These are phyloP conservation scores for Lecanicillium sp. DNA, from an alignment of 2,329 filamentous ascomycete species.

Conservation along the genomic window DNA sequence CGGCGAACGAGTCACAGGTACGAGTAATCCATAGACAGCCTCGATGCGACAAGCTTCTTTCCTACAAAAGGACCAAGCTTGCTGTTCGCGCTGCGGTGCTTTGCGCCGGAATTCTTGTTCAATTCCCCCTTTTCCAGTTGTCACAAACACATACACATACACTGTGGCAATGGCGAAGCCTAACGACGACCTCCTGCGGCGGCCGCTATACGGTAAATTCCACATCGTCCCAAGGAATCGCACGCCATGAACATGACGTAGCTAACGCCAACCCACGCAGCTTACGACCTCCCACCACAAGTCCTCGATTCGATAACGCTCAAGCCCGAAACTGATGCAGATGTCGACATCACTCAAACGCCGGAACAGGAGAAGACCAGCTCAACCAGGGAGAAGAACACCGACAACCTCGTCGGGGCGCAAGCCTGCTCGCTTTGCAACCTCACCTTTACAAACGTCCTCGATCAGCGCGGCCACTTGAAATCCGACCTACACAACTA, in stretches of 20 bases:
- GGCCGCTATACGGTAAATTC: constrained; percentile 41
- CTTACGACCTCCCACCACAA: constrained; percentile 74
- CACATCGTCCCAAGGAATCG: constrained; percentile 1
- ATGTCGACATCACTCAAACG: constrained; percentile 14
- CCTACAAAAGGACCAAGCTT: too few species aligned
- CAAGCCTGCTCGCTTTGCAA: constrained; percentile 77
- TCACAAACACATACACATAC: too few species aligned
- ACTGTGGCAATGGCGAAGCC: constrained; percentile 27
- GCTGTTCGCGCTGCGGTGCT: too few species aligned
- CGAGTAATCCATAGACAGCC: too few species aligned
- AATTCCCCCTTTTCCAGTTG: too few species aligned
- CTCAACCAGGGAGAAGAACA: constrained; percentile 15
- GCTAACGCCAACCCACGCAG: constrained; percentile 30
- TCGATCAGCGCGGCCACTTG: constrained; percentile 78
- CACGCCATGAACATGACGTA: constrained; percentile 1
- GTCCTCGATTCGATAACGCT: constrained; percentile 59
- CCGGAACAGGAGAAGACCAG: constrained; percentile 16
- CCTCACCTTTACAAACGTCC: constrained; percentile 60
- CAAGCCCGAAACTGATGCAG: constrained; percentile 23
- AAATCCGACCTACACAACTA: constrained; percentile 90
- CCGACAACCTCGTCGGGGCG: constrained; percentile 45
- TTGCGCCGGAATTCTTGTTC: background rate
- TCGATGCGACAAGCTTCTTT: too few species aligned
- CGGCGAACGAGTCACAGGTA: too few species aligned
- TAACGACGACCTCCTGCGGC: constrained; percentile 36